phyloP scores from a whole-genome alignment of 2,329 filamentous ascomycete species.

The Fusarium euwallaceae region DNA sequence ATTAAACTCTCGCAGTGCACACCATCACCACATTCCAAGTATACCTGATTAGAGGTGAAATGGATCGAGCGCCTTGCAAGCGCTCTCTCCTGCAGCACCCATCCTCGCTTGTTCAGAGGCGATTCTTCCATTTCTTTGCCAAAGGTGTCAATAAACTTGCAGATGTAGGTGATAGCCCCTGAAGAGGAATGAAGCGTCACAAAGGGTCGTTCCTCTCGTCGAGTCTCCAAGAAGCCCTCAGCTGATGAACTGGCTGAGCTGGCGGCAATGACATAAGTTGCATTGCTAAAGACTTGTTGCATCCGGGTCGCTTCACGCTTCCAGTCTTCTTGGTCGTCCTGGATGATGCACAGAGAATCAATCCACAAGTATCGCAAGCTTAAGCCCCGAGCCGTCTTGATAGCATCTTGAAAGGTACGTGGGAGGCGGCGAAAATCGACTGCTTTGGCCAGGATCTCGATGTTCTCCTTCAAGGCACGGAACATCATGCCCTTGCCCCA shows the following conservation, averaged over 20 bases:
- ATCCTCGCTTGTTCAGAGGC: too few relatives aligned
- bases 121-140: too few relatives aligned
- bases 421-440: neutral
- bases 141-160: conserved; percentile 51
- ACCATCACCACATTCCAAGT: too few relatives aligned
- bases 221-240: conserved; percentile 5
- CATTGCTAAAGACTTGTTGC: conserved; percentile 16
- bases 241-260: neutral
- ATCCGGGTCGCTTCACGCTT: conserved; percentile 3
- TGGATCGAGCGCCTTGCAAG: too few relatives aligned
- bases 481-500: conserved; percentile 13
- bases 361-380: conserved; percentile 17
- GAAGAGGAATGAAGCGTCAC: neutral
- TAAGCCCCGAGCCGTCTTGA: conserved; percentile 6
- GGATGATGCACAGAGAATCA: conserved; percentile 4
- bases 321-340: conserved; percentile 11
- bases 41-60: too few relatives aligned
- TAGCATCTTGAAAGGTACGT: conserved; percentile 16
- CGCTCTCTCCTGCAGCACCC: too few relatives aligned
- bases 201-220: neutral
- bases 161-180: conserved; percentile 40
- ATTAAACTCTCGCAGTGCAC: too few relatives aligned
- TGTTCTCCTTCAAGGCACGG: neutral
- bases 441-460: neutral
- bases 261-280: conserved; percentile 3